Evolutionary conservation across 805 yeast species (phyloP), one percentile per base, ranked within the genome.

Genomic region (Diddensiella caesifluorescens): DNA sequence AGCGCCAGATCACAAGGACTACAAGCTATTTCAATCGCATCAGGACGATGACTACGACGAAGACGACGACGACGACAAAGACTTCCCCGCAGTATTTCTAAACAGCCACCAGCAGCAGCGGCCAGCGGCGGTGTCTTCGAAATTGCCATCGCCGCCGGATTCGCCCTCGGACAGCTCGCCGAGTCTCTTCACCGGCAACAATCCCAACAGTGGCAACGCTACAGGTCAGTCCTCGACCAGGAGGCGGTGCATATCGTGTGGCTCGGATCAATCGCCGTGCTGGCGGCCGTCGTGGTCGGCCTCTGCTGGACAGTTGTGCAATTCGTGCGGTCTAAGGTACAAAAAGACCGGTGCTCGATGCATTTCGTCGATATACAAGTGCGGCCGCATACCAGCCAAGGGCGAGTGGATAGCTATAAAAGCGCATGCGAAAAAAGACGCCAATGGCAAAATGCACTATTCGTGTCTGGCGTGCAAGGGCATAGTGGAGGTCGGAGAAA

Each of bases 271-370:
- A 53, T 84, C 95, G 4, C 98, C 98, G 3, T 90, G 98, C 63
- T 90, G 98, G 98, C 76, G 98, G 59, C 98, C 98, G 1, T 83
- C 95, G 4, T 90, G 98, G 98, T 80, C 90, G 2, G 70, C 79
- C 21, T 70, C 79, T 50, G 87, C 83, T 48, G 97, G 97, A n/a
- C 97, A 89, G 66, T 72, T 90, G 52, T 90, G 98, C 69, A 90
- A 90, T 60, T 86, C 96, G 1, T 90, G 98, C 65, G 98, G 98
- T 1, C 69, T 90, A 54, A 72, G 98, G 50, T 90, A 85, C 67
- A 89, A 92, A 63, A 90, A 90, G 67, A 89, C 97, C 0, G 84
- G 86, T 21, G 95, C 95, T 2, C 74, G 97, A 57, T 90, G 98
- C 64, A 68, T 83, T 38, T 83, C 84, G 53, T 63, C 70, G 2